Percentiles rank a stretch among this genome's conserved stretches.
Evolutionary conservation across 768 basidiomycete genomes (phyloP).

Genomic region (Cystoderma amianthinum): DNA sequence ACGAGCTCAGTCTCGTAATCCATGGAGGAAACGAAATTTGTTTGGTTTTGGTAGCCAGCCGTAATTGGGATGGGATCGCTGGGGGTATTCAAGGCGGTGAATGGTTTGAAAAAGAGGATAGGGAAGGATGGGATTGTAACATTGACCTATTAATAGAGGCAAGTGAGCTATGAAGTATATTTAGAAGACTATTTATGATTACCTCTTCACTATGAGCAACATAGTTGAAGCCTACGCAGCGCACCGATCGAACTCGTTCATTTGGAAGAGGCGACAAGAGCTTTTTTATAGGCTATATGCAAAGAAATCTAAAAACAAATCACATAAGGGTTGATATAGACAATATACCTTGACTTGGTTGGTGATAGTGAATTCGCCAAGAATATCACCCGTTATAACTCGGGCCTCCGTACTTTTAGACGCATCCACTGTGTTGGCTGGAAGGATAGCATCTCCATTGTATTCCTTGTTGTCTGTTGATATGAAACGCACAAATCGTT

Average conservation of each 20-base stretch:
- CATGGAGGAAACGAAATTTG: constrained; percentile 31
- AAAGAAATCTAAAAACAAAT: neutral
- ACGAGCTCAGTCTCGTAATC: constrained; percentile 37
- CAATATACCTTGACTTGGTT: constrained; percentile 22
- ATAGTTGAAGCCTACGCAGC: constrained; percentile 30
- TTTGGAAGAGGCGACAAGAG: constrained; percentile 26
- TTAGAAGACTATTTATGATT: no score
- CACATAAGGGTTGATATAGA: neutral
- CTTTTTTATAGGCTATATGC: constrained; percentile 19
- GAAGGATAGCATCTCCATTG: constrained; percentile 30
- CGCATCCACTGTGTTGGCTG: constrained; percentile 20
- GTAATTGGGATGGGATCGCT: constrained; percentile 26
- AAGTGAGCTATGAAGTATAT: no score
- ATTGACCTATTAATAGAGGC: no score
- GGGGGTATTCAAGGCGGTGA: constrained; percentile 26
- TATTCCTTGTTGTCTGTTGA: constrained; percentile 27
- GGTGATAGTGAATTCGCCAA: constrained; percentile 27
- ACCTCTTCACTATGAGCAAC: constrained; percentile 26
- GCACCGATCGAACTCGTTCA: constrained; percentile 24
- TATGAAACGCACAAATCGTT: constrained; percentile 32
- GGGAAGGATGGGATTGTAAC: constrained; percentile 28
- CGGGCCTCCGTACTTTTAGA: constrained; percentile 22
- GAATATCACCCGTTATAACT: constrained; percentile 26
- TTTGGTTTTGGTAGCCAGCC: constrained; percentile 30
- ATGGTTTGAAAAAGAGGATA: constrained; percentile 28